Conservation (phyloP, 1,284 basidiomycete genomes). For the Cutaneotrichosporon arboriforme region DNA sequence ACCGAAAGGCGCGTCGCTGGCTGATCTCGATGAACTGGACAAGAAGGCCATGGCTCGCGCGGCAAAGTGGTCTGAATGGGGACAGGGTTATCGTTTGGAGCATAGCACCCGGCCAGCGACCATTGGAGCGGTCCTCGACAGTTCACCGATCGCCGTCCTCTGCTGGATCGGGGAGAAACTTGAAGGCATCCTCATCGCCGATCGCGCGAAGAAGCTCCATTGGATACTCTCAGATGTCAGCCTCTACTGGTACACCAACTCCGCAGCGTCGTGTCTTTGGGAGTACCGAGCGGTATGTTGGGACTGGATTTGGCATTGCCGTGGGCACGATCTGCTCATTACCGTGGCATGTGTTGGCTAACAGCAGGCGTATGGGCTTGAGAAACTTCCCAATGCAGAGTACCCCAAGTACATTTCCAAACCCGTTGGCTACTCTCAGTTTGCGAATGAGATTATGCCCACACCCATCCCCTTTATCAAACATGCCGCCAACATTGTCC, state of each 20-base stretch:
- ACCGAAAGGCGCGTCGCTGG: conserved; percentile 3
- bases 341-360: no score
- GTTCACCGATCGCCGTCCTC: conserved; percentile 45
- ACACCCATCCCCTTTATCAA: conserved; percentile 42
- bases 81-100: conserved; percentile 19
- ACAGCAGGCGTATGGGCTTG: conserved; percentile 20
- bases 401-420: conserved; percentile 31
- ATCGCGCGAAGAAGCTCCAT: conserved; percentile 15
- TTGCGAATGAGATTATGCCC: conserved; percentile 44
- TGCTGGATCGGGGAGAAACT: conserved; percentile 51
- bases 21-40: conserved; percentile 14
- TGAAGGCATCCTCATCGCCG: conserved; percentile 4
- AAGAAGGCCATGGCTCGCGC: conserved; percentile 9
- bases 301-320: no score
- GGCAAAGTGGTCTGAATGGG: conserved; percentile 11
- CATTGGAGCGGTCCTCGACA: conserved; percentile 42
- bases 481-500: conserved; percentile 39
- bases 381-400: conserved; percentile 12
- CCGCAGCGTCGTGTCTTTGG: conserved; percentile 48
- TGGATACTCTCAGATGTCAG: conserved; percentile 43
- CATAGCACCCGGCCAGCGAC: conserved; percentile 47
- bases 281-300: conserved; percentile 46
- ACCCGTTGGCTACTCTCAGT: conserved; percentile 48
- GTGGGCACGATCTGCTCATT: no score
- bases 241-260: conserved; percentile 48